Base-by-base conservation (phyloP, 176 grass and related monocot genomes). In the Juncus inflexus region DNA sequence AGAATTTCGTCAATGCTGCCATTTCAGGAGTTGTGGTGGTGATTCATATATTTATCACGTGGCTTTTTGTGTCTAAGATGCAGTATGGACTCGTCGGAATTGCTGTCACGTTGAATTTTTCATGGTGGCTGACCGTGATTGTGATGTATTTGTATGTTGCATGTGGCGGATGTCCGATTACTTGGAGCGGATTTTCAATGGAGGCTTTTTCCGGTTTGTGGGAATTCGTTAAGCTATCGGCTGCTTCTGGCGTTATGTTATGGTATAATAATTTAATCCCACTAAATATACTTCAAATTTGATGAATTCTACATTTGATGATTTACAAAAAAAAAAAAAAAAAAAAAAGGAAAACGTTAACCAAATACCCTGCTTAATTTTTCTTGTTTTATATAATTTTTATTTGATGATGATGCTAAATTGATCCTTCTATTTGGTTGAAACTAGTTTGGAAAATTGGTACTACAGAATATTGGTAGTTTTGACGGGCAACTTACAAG, bases 381-480 rank as follows among this genome's bases (percentile, higher is more conserved):
- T 12, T 55, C 3, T 55, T 9, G 60, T 38, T 7, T 39, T 63
- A 15, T 62, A 43, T 4, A 13, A 4, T 61, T 40, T 74, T 10
- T 10, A 38, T 53, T 63, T 49, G 12, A 45, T 62, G 37, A 7
- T 56, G 9, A 76, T 14, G 40, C 53, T 66, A 36, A 52, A 10
- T 70, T 65, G 38, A 50, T 69, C n/a, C 1, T 50, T 12, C 13
- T 38, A 40, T 3, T 55, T 36, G 6, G 9, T 40, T 13, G 19
- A 14, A 38, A 65, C 19, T 84, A 96, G 91, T 74, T 66, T 96
- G 82, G 91, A 96, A 82, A 91, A 90, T 12, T 91, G 91, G 91
- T 96, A 96, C 70, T 96, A 96, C 58, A 80, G 91, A 73, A 78
- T 96, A 58, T 79, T 96, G 2, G 59, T 96, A 50, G 39, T 96